Evolutionary conservation across 345 rosid genomes (phyloP).

Genomic region (Hibiscus syriacus): DNA sequence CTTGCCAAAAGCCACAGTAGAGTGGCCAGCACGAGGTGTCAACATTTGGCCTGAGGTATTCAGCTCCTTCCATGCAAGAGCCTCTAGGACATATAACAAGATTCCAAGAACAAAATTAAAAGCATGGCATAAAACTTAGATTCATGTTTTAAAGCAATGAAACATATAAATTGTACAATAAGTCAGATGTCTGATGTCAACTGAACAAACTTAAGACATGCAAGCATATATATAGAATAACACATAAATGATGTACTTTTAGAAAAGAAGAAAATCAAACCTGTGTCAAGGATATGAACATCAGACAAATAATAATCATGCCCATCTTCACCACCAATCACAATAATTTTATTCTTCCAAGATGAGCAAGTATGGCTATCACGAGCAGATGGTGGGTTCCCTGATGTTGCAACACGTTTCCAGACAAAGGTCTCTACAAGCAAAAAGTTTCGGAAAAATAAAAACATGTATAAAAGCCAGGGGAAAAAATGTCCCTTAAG

Average conservation of each 20-base stretch:
- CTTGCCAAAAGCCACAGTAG: conserved; percentile 80
- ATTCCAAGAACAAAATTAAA: conserved; percentile 11
- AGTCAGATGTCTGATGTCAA: neutral
- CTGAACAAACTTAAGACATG: neutral
- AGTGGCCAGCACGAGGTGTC: conserved; percentile 99
- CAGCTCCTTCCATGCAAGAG: conserved; percentile 85
- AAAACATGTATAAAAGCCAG: neutral
- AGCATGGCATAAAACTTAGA: too few relatives aligned
- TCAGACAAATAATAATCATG: conserved; percentile 91
- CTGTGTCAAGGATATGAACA: conserved; percentile 94
- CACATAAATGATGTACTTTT: neutral
- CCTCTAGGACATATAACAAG: conserved; percentile 39
- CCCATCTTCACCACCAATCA: conserved; percentile 97
- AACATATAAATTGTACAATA: too few relatives aligned
- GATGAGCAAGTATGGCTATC: conserved; percentile 98
- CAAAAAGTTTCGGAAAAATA: neutral
- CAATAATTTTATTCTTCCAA: conserved; percentile 82
- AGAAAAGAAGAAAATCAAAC: conserved; percentile 23
- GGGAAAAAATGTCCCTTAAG: neutral
- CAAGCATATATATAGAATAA: neutral
- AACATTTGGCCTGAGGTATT: conserved; percentile 64
- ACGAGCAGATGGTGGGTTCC: conserved; percentile 83
- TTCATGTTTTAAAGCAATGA: too few relatives aligned
- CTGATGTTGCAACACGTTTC: conserved; percentile 69
- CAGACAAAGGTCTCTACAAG: conserved; percentile 88